These are phyloP conservation scores for Neopestalotiopsis sp. DNA, from an alignment of 2,329 filamentous ascomycete genomes.

Conservation along the genomic window DNA sequence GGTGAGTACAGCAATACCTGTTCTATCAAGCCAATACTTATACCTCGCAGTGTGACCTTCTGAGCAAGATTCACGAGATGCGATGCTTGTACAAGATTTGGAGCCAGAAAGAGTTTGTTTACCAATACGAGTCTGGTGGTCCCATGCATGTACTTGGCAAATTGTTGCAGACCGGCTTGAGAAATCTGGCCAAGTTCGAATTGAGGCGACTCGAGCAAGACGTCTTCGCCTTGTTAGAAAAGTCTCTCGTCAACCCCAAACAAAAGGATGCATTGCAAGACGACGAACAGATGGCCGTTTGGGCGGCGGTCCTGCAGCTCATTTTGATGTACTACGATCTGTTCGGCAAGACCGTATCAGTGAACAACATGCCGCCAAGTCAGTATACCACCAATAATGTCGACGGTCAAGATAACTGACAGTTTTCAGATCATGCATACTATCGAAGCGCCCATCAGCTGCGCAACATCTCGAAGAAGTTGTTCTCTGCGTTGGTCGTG, in stretches of 20 bases:
- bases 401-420: neutral
- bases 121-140: conserved; percentile 25
- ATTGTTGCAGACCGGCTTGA: conserved; percentile 31
- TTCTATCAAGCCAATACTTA: neutral
- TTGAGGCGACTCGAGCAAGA: conserved; percentile 33
- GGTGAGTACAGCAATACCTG: neutral
- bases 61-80: conserved; percentile 49
- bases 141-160: conserved; percentile 43
- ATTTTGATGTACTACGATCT: conserved; percentile 54
- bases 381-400: conserved; percentile 6
- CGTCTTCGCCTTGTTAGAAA: conserved; percentile 26
- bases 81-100: conserved; percentile 57
- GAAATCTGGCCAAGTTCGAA: conserved; percentile 28
- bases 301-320: conserved; percentile 55
- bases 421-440: conserved; percentile 16
- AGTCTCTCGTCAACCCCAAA: conserved; percentile 22
- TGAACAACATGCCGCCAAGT: neutral
- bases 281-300: conserved; percentile 49
- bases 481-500: conserved; percentile 34
- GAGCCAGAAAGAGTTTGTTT: conserved; percentile 48
- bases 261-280: conserved; percentile 21
- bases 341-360: conserved; percentile 23
- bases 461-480: conserved; percentile 22
- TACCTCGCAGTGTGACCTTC: conserved; percentile 7
- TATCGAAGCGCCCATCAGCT: conserved; percentile 21